Evolutionary conservation across 2,329 filamentous ascomycete species (phyloP), one percentile per base, ranked within the genome.

Genomic region (Penicillium sp.): DNA sequence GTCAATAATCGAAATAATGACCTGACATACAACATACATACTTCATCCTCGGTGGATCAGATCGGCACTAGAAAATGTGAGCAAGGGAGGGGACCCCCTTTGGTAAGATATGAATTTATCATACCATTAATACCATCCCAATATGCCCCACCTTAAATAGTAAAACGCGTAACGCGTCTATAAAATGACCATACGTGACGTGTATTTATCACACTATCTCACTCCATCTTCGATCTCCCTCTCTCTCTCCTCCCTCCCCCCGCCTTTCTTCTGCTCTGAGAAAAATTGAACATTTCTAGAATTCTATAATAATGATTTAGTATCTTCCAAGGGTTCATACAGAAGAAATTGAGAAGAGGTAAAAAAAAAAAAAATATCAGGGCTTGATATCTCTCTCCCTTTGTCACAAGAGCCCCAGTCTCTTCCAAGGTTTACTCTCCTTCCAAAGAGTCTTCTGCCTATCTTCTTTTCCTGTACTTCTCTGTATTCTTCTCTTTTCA

Each of bases 141-240:
- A 34, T n/a, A 20, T 16, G n/a, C 26, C 47, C 26, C n/a, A 10
- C 10, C 22, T 6, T 7, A 2, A 31, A 57, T 56, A 44, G 0
- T 44, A 63, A 58, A 57, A 70, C 69, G 68, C 68, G 69, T 52
- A 64, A 68, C 65, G 64, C 63, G 66, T 54, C 45, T 53, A 58
- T 57, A 57, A 54, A 10, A n/a, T 59, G 61, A 71, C 69, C 59
- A 68, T 72, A 71, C 67, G 49, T 61, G 58, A 69, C 64, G 34
- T 8, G 56, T 56, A 53, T 32, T 34, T 34, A 32, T 44, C 32
- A 44, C 44, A 58, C 55, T 24, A 37, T 50, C 32, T 57, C 61
- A 63, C 60, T 61, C 53, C 35, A 50, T 58, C 59, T 59, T 50
- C 57, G 50, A 60, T 57, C 51, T 51, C 20, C 38, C 32, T 38